These are phyloP conservation scores for Buxus sempervirens DNA, from an alignment of 164 flowering plant species.

Conservation along the genomic window DNA sequence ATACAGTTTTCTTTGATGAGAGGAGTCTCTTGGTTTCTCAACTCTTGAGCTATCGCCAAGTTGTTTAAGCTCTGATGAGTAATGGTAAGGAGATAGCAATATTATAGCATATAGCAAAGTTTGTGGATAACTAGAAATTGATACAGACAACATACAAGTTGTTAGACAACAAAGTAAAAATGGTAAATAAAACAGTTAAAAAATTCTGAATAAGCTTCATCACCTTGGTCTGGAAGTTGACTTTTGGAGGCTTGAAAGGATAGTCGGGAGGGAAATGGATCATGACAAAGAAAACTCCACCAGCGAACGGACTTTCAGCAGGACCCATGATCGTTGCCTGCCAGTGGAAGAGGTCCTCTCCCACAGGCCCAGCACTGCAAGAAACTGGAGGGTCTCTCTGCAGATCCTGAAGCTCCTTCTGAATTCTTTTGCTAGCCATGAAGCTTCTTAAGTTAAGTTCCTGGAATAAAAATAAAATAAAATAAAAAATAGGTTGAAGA, in stretches of 20 bases:
- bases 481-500: neutral
- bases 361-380: constrained; percentile 32
- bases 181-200: too few species aligned
- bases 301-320: constrained; percentile 26
- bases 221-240: constrained; percentile 34
- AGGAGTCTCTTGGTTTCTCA: too few species aligned
- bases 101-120: too few species aligned
- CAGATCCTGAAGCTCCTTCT: constrained; percentile 32
- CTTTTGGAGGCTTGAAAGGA: constrained; percentile 34
- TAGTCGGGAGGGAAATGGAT: constrained; percentile 33
- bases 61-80: too few species aligned
- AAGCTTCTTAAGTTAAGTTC: constrained; percentile 1
- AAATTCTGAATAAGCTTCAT: neutral
- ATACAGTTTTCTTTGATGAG: too few species aligned
- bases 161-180: too few species aligned
- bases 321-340: constrained; percentile 36
- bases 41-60: too few species aligned
- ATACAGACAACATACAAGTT: too few species aligned
- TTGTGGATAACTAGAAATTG: too few species aligned
- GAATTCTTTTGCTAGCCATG: constrained; percentile 30
- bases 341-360: constrained; percentile 34
- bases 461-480: neutral
- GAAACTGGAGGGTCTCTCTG: constrained; percentile 31
- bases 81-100: too few species aligned
- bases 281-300: constrained; percentile 29